A percentile compares a stretch with the other conserved stretches of the same genome.
These are phyloP conservation scores for Paecilomyces formosus DNA, from an alignment of 2,329 filamentous ascomycete species.

Conservation along the genomic window DNA sequence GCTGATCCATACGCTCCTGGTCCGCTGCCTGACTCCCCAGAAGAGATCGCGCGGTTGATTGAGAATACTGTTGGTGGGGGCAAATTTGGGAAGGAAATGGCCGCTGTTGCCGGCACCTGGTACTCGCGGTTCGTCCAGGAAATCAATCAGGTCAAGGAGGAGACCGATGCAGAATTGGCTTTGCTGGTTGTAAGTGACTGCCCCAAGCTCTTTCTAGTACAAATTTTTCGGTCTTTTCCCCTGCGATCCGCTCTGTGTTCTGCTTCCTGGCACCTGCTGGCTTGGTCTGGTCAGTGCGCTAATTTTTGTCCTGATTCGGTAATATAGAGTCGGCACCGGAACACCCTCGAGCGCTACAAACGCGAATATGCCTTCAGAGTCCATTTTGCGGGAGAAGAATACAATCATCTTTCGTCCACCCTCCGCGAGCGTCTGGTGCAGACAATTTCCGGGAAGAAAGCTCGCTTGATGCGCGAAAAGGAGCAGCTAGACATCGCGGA, in stretches of 20 bases:
- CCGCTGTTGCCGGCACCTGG: slow-evolving; percentile 62
- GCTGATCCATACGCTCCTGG: slow-evolving; percentile 71
- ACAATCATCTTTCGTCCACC: slow-evolving; percentile 50
- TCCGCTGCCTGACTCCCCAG: slow-evolving; percentile 57
- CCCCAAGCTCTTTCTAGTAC: slow-evolving; percentile 1
- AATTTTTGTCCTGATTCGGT: slow-evolving; percentile 4
- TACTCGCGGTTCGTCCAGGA: slow-evolving; percentile 81
- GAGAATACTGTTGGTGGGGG: slow-evolving; percentile 48
- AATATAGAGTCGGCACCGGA: slow-evolving; percentile 49
- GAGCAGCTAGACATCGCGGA: slow-evolving; percentile 61
- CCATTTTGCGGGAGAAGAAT: slow-evolving; percentile 57
- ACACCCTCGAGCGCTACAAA: slow-evolving; percentile 48
- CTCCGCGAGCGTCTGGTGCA: slow-evolving; percentile 56
- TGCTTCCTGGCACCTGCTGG: background rate
- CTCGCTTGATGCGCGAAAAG: slow-evolving; percentile 55
- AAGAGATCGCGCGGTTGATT: slow-evolving; percentile 60
- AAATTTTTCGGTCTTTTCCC: background rate
- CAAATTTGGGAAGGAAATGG: slow-evolving; percentile 62
- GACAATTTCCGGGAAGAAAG: slow-evolving; percentile 50
- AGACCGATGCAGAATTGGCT: slow-evolving; percentile 75
- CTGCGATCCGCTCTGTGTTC: background rate
- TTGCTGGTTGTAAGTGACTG: slow-evolving; percentile 63
- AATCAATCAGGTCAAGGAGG: slow-evolving; percentile 80
- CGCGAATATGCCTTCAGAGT: slow-evolving; percentile 52
- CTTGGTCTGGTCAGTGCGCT: slow-evolving; percentile 1